Percentiles rank a stretch among this genome's conserved stretches.
Conservation (phyloP, 1,284 basidiomycete genomes). For the Entoloma clypeatum region DNA sequence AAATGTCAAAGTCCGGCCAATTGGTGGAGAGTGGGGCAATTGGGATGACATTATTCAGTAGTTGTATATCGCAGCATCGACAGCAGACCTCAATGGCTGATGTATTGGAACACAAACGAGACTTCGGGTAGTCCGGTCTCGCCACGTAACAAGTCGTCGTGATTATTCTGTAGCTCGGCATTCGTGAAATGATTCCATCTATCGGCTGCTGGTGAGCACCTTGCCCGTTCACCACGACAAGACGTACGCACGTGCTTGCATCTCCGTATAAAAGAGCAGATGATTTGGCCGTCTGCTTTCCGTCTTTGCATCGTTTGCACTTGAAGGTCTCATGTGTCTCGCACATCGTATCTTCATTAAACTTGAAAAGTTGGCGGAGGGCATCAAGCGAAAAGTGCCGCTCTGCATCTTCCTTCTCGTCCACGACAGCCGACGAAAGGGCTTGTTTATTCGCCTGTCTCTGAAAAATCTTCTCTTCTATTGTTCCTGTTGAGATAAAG, state of each 20-base stretch:
- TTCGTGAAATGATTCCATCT: slow-evolving; percentile 99
- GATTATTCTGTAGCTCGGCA: slow-evolving; percentile 82
- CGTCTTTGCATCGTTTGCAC: slow-evolving; percentile 91
- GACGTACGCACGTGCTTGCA: slow-evolving; percentile 85
- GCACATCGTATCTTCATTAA: slow-evolving; percentile 84
- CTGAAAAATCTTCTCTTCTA: slow-evolving; percentile 99
- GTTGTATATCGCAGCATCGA: slow-evolving; percentile 15
- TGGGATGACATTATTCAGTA: slow-evolving; percentile 63
- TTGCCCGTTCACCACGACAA: not conserved
- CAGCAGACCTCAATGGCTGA: slow-evolving; percentile 73
- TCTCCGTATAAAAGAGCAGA: slow-evolving; percentile 93
- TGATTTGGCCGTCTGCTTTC: slow-evolving; percentile 81
- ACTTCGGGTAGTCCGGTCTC: slow-evolving; percentile 85
- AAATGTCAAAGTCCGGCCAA: slow-evolving; percentile 63
- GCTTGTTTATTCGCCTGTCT: slow-evolving; percentile 96
- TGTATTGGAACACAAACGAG: slow-evolving; percentile 90
- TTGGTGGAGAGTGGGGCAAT: slow-evolving; percentile 64
- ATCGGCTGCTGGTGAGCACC: slow-evolving; percentile 9
- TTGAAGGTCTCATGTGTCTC: slow-evolving; percentile 99
- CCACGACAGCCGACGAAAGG: slow-evolving; percentile 94
- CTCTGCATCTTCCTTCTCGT: slow-evolving; percentile 94
- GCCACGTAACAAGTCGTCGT: slow-evolving; percentile 92
- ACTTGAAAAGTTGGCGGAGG: slow-evolving; percentile 88
- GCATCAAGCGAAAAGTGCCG: slow-evolving; percentile 93
- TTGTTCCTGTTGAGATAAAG: slow-evolving; percentile 96